Evolutionary conservation across 208 protist species (phyloP).

Genomic region (Wallacemonas rigidus): DNA sequence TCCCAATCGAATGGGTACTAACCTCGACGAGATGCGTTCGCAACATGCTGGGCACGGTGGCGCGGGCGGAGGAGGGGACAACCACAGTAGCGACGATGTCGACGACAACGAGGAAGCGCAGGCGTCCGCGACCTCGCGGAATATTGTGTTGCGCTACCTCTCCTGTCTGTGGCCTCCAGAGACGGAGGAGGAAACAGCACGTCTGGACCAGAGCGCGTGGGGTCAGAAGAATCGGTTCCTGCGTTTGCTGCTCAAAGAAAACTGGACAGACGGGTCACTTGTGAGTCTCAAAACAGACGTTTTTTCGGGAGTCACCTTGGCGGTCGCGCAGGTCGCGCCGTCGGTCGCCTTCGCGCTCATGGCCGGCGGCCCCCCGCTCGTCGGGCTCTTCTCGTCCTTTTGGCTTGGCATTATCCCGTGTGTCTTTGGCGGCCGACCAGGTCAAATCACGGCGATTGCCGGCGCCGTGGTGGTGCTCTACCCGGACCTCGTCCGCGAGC

Average conservation of each 20-base stretch:
- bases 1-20: background rate
- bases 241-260: slow-evolving; percentile 40
- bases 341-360: slow-evolving; percentile 57
- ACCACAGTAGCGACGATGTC: background rate
- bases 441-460: slow-evolving; percentile 57
- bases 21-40: background rate
- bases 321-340: slow-evolving; percentile 51
- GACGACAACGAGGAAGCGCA: background rate
- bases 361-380: slow-evolving; percentile 42
- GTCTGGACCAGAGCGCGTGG: slow-evolving; percentile 3
- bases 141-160: slow-evolving; percentile 33
- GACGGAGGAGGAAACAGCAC: slow-evolving; percentile 19
- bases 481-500: slow-evolving; percentile 42
- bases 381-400: slow-evolving; percentile 60
- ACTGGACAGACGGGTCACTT: slow-evolving; percentile 50
- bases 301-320: slow-evolving; percentile 51
- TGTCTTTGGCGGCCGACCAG: slow-evolving; percentile 49
- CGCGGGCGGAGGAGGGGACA: background rate
- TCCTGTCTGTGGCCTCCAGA: slow-evolving; percentile 35
- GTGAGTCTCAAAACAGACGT: slow-evolving; percentile 49
- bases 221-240: slow-evolving; percentile 28
- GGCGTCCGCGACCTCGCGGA: background rate
- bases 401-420: slow-evolving; percentile 52
- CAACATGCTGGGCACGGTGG: background rate
- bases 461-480: slow-evolving; percentile 62